Evolutionary conservation across 169 alveolate genomes (phyloP).

Genomic region (Theileria annulata): DNA sequence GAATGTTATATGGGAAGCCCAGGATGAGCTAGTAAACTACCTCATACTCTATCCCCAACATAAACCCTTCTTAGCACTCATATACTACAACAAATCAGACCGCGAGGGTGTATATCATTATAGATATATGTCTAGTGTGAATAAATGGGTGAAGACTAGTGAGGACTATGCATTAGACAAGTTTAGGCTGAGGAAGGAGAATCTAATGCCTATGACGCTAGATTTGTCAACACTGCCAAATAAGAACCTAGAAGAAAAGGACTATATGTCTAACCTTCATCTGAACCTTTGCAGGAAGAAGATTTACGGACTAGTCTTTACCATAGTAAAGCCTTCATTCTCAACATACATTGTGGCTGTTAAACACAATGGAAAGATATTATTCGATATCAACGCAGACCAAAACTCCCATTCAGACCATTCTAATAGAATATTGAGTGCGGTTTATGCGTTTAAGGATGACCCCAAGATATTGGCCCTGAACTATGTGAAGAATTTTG

Average conservation of each 20-base stretch:
- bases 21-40: neutral
- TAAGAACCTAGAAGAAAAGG: neutral
- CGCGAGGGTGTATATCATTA: neutral
- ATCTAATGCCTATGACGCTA: neutral
- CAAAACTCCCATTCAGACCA: neutral
- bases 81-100: neutral
- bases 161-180: neutral
- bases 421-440: neutral
- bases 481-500: constrained; percentile 5
- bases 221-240: neutral
- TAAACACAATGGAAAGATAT: neutral
- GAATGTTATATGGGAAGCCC: constrained; percentile 1
- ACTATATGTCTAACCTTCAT: neutral
- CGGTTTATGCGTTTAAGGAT: neutral
- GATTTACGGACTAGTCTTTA: constrained; percentile 3
- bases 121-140: neutral
- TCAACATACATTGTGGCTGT: neutral
- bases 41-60: neutral
- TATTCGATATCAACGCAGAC: constrained; percentile 7
- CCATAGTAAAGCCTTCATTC: neutral
- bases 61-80: neutral
- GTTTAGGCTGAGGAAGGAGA: neutral
- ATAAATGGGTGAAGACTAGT: neutral
- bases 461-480: neutral
- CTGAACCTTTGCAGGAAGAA: neutral